Evolutionary conservation across 495 filamentous ascomycete species (phyloP), one percentile per base, ranked within the genome.

Genomic region (Neurospora terricola): DNA sequence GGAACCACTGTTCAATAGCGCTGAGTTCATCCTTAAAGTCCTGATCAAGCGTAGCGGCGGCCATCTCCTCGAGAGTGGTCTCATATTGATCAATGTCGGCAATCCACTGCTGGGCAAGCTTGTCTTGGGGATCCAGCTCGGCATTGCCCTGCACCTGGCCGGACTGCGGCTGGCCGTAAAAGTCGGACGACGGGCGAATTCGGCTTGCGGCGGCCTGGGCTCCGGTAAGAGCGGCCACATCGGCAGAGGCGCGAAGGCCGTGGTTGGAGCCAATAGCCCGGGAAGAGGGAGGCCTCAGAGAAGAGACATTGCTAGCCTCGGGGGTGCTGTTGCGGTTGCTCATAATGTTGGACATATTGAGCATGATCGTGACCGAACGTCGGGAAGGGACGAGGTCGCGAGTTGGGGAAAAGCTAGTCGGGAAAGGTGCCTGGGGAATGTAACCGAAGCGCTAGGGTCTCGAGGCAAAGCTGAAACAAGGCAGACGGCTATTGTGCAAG

Each of bases 1-100:
- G 92, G 82, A 99, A 99, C 96, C 96, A 99, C 84, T 99, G 95
- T 84, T 99, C 96, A 79, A 99, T 99, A 73, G 96, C 96, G 82
- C 92, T 96, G 70, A 99, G 89, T 83, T 99, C 96, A 84, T 98
- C 96, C 86, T 98, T 99, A 85, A 99, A 99, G 76, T 99, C 96
- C 83, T 99, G 96, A 81, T 99, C 96, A 40, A 98, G 85, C 12
- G 96, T 97, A 68, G 96, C 96, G 38, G 95, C 94, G 23, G 96
- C 96, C 96, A 99, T 99, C 81, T 99, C 96, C 81, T 98, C 96
- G 77, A 99, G 82, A 5, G 96, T 99, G 62, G 88, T 96, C 87
- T 99, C 96, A 76, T 97, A 97, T 80, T 97, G 95, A 78, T 99
- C 96, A 77, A 99, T 98, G 77, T 99, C 96, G 43, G 95, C 93